These are phyloP conservation scores for Picochlorum sp. DNA, from an alignment of 139 green algal genomes.

Conservation along the genomic window DNA sequence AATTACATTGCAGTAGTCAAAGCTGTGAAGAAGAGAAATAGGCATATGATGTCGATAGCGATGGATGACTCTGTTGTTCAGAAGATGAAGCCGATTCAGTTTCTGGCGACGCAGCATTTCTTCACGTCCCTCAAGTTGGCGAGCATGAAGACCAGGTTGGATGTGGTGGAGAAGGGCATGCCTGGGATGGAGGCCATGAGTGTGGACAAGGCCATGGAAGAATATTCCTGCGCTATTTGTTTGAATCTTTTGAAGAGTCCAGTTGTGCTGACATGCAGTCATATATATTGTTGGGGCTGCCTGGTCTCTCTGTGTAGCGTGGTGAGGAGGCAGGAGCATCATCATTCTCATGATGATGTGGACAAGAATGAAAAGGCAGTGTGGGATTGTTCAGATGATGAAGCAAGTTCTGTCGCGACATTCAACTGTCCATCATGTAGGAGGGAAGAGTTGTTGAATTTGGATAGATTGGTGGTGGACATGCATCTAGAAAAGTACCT, in stretches of 20 bases:
- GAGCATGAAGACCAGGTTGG: constrained; percentile 46
- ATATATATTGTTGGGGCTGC: constrained; percentile 84
- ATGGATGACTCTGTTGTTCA: background rate
- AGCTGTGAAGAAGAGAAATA: constrained; percentile 79
- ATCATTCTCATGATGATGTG: background rate
- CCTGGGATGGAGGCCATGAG: background rate
- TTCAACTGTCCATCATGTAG: constrained; percentile 69
- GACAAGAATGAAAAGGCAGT: constrained; percentile 3
- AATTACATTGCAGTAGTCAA: constrained; percentile 80
- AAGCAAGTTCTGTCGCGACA: constrained; percentile 11
- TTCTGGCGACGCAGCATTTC: constrained; percentile 64
- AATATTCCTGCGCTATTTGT: constrained; percentile 78
- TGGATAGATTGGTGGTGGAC: constrained; percentile 68
- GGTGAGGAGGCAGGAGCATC: background rate
- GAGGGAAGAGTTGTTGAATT: constrained; percentile 57
- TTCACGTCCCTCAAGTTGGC: constrained; percentile 68
- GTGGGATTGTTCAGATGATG: constrained; percentile 15
- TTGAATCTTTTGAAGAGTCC: constrained; percentile 60
- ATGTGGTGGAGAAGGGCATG: constrained; percentile 41
- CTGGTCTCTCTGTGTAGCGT: constrained; percentile 39
- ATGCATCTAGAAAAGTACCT: constrained; percentile 55
- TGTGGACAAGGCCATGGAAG: constrained; percentile 7
- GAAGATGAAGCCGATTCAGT: constrained; percentile 34
- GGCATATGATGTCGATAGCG: constrained; percentile 32
- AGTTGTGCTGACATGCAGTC: constrained; percentile 75